These are phyloP conservation scores for Hevea brasiliensis DNA, from an alignment of 345 rosid genomes.

Conservation along the genomic window DNA sequence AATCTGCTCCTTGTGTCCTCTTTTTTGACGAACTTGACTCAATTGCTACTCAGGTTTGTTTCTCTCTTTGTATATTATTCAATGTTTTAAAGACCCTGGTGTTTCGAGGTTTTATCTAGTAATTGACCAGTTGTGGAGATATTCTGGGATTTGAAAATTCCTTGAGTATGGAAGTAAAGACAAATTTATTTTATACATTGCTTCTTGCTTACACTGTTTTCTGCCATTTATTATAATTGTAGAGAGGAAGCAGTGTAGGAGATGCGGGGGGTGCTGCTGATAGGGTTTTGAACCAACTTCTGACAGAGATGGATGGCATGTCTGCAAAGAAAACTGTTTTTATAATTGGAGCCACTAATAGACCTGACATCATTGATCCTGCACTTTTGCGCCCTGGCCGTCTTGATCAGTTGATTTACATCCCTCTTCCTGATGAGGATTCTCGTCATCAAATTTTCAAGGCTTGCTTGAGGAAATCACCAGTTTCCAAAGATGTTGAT, in stretches of 20 bases:
- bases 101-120: background rate
- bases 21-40: conserved; percentile 97
- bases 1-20: conserved; percentile 91
- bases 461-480: conserved; percentile 90
- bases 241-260: conserved; percentile 91
- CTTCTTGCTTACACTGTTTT: conserved; percentile 6
- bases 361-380: conserved; percentile 92
- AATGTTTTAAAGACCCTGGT: background rate
- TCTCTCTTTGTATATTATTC: background rate
- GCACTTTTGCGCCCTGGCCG: conserved; percentile 95
- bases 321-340: conserved; percentile 91
- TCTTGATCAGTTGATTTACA: conserved; percentile 90
- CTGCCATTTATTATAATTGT: conserved; percentile 31
- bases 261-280: conserved; percentile 99
- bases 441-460: conserved; percentile 80
- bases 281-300: conserved; percentile 88
- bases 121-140: background rate
- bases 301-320: conserved; percentile 99
- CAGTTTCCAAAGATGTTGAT: conserved; percentile 82
- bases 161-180: background rate
- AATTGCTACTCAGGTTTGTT: conserved; percentile 83
- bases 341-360: conserved; percentile 92
- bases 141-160: background rate
- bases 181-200: background rate
- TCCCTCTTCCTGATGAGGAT: conserved; percentile 94